Evolutionary conservation across 345 rosid genomes (phyloP), one percentile per base, ranked within the genome.

Genomic region (Xanthoceras sorbifolium): DNA sequence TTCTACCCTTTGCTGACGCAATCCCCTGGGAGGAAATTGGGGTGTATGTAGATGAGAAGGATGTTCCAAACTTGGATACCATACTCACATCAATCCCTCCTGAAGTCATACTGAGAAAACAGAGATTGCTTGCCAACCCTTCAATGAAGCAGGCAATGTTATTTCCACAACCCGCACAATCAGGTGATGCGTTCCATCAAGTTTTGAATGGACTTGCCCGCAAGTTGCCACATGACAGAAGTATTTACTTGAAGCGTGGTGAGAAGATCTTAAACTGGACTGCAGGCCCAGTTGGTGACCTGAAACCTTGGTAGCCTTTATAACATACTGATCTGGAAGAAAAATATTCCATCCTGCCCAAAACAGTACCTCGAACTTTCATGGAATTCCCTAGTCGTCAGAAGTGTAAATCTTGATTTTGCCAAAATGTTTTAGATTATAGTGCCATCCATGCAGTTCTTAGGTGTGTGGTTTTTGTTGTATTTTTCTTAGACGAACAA

Each of bases 21-120:
- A 96, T 96, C 74, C 98, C 99, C 1, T 96, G 98, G 98, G 98
- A 96, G 83, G 97, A 96, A 64, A 96, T 96, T 8, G 98, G 99
- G 14, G 97, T 96, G 65, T 96, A 82, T 72, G 90, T 96, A 9
- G 98, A 87, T n/a, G 99, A 96, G 89, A 86, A 96, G 63, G 97
- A 91, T 63, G 97, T 96, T 59, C 97, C 97, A 11, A 85, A 92
- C 85, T 75, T 96, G 79, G 99, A 96, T 85, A 88, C 93, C 6
- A 92, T 92, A 84, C 93, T 96, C 20, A 90, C 97, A 40, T 90
- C 97, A 0, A 96, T 94, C 70, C 99, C 97, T n/a, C 83, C 93
- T 0, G 92, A 96, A 60, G 92, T 90, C 48, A 91, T 96, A 52
- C 59, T 96, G 80, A 89, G 98, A 80, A 96, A 94, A 72, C 99